phyloP scores from a whole-genome alignment of 306 rosid species.

The Castanopsis chinensis region DNA sequence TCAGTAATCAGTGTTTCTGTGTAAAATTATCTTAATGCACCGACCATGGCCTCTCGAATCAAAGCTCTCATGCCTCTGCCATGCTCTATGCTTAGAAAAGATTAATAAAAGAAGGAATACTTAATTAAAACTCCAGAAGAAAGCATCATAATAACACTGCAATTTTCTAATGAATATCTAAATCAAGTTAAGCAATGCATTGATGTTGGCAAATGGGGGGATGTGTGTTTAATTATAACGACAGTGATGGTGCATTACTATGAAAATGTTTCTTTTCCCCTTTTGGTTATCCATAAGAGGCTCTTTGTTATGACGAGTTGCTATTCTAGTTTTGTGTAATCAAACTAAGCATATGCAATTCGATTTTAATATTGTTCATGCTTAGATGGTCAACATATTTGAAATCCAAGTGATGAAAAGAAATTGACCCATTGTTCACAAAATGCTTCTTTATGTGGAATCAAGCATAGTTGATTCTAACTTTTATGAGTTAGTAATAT shows the following conservation, averaged over 20 bases:
- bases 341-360: conserved; percentile 23
- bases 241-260: conserved; percentile 2
- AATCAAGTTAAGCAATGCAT: conserved; percentile 10
- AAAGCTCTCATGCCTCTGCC: neutral
- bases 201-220: neutral
- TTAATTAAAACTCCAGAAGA: neutral
- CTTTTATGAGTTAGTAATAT: no score
- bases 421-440: neutral
- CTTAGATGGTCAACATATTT: conserved; percentile 19
- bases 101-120: neutral
- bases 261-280: neutral
- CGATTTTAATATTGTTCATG: conserved; percentile 21
- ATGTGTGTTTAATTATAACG: neutral
- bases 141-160: neutral
- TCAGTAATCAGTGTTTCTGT: neutral
- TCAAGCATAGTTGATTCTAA: conserved; percentile 9
- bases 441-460: neutral
- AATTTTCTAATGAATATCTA: neutral
- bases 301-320: conserved; percentile 2
- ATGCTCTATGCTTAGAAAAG: neutral
- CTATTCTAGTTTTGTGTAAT: conserved; percentile 12
- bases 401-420: conserved; percentile 8
- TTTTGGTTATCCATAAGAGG: neutral
- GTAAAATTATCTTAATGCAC: neutral
- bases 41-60: neutral